Base-by-base conservation (phyloP, 257 asterid species). In the Lycium barbarum region DNA sequence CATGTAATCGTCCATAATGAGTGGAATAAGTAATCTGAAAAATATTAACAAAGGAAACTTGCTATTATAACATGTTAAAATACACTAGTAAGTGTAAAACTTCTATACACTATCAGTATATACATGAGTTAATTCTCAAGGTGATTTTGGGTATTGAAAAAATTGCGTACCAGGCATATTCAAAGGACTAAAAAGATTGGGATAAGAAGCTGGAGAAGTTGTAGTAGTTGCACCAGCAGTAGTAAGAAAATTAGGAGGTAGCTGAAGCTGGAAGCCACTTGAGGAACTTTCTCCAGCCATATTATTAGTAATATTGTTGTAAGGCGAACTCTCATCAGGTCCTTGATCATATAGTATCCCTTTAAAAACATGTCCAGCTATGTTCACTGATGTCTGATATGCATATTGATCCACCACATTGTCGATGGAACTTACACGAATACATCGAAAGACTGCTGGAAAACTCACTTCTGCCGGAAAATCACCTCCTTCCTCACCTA, bases 281-380 rank as follows among this genome's bases (percentile, higher is more conserved):
- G 91, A 89, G 17, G 90, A 81, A 87, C 88, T 88, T 82, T 91
- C 93, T 62, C 92, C 94, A 65, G 90, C 74, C 47, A 70, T 78
- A n/a, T 51, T 68, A 7, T 68, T 38, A 40, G 4, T 40, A 40
- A 40, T 40, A 40, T 40, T n/a, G 57, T 35, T 59, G 63, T 82
- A 86, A 80, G 87, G 86, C 71, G 26, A 53, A 70, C 78, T 70
- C 54, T 45, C 82, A 7, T 83, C 89, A 0, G 88, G 85, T 0
- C 98, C 98, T 66, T 95, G 98, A 82, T 95, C 98, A 67, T 92
- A 95, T 51, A 95, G 89, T n/a, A 95, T 88, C 0, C 98, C 98
- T 3, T 94, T 91, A 86, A 95, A 95, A 11, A 91, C 83, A 73
- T 90, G 98, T 15, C 98, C 97, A 11, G 91, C 94, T 40, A 95